These are phyloP conservation scores for Francoa sonchifolia DNA, from an alignment of 441 rosid genomes.

Conservation along the genomic window DNA sequence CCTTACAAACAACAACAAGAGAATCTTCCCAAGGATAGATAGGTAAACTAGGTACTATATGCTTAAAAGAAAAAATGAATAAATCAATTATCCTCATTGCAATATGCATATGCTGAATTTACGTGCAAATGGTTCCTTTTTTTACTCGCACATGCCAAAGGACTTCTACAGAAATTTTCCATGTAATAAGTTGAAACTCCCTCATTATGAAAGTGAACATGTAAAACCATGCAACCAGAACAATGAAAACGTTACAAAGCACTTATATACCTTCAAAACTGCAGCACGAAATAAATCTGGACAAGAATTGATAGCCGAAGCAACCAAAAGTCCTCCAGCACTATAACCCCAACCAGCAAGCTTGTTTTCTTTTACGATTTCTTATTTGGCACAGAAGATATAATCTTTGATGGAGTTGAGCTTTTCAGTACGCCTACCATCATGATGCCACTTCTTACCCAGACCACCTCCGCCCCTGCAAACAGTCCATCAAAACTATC, in stretches of 20 bases:
- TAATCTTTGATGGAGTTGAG: conserved; percentile 63
- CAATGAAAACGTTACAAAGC: background rate
- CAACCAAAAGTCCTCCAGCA: conserved; percentile 91
- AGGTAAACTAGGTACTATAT: too few species aligned
- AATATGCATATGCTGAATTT: too few species aligned
- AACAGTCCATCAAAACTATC: conserved; percentile 15
- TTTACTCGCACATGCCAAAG: too few species aligned
- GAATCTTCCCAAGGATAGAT: too few species aligned
- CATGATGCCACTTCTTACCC: conserved; percentile 76
- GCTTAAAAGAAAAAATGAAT: too few species aligned
- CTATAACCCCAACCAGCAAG: conserved; percentile 94
- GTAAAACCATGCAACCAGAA: background rate
- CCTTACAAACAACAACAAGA: background rate
- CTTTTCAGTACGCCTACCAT: conserved; percentile 56
- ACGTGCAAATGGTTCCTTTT: too few species aligned
- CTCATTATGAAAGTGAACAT: too few species aligned
- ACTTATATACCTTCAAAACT: conserved; percentile 50
- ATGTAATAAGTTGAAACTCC: too few species aligned
- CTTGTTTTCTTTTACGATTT: conserved; percentile 55
- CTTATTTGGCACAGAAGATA: conserved; percentile 61
- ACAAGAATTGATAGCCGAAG: conserved; percentile 68
- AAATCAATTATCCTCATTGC: too few species aligned
- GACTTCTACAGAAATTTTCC: too few species aligned
- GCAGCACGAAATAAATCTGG: conserved; percentile 76
- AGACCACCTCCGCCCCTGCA: conserved; percentile 88